Percentiles rank a stretch among this genome's conserved stretches.
Conservation (phyloP, 805 yeast species). For the Ogataea chonburiensis region DNA sequence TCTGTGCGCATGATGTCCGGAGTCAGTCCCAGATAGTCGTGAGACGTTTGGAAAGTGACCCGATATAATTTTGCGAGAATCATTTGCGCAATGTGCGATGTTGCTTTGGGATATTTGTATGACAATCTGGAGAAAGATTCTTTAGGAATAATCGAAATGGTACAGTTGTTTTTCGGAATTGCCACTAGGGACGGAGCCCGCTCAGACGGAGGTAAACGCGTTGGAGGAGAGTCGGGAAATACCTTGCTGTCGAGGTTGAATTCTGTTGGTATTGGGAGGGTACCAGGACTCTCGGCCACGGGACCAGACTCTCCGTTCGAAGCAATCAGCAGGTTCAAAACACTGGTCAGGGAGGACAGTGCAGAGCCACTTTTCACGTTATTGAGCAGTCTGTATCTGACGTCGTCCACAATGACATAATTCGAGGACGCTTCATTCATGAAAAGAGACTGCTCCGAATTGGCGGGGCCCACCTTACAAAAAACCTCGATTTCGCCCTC, state of each 20-base stretch:
- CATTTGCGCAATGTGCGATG: slow-evolving; percentile 93
- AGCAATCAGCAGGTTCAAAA: slow-evolving; percentile 62
- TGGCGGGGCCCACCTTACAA: slow-evolving; percentile 46
- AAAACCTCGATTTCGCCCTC: slow-evolving; percentile 87
- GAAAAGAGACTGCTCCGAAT: slow-evolving; percentile 21
- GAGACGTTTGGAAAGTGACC: slow-evolving; percentile 89
- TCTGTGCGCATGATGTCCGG: slow-evolving; percentile 79
- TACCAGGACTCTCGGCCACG: slow-evolving; percentile 2
- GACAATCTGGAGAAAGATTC: slow-evolving; percentile 75
- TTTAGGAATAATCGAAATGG: slow-evolving; percentile 89
- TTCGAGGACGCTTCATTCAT: slow-evolving; percentile 38
- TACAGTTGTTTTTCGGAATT: slow-evolving; percentile 69
- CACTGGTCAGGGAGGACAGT: slow-evolving; percentile 75
- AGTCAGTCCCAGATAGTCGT: slow-evolving; percentile 81
- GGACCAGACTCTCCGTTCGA: slow-evolving; percentile 7
- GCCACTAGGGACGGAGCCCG: slow-evolving; percentile 50
- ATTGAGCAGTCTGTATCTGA: slow-evolving; percentile 70
- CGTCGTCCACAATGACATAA: slow-evolving; percentile 49
- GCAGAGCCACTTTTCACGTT: slow-evolving; percentile 85
- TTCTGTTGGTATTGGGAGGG: slow-evolving; percentile 16
- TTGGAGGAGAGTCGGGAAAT: slow-evolving; percentile 13
- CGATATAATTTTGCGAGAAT: slow-evolving; percentile 81
- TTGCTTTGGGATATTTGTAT: slow-evolving; percentile 76
- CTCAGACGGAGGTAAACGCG: slow-evolving; percentile 4
- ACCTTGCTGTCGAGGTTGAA: slow-evolving; percentile 21